A percentile compares a stretch with the other conserved stretches of the same genome.
Conservation (phyloP, 2,329 filamentous ascomycete genomes). For the Aspergillus calidoustus region DNA sequence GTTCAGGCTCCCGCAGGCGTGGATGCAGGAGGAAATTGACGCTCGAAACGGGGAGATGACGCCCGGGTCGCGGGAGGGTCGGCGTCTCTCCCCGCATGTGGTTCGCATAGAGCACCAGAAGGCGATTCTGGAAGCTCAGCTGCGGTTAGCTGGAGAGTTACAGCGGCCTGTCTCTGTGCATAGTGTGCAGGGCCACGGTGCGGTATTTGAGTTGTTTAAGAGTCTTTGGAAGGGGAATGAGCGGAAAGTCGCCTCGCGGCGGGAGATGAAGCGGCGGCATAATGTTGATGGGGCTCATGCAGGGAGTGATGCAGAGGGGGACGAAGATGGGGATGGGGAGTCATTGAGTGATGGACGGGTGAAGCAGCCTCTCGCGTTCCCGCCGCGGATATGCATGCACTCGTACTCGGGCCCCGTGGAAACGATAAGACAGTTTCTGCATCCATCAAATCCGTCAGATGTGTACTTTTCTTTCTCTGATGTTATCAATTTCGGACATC, state of each 20-base stretch:
- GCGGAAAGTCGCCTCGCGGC: conserved; percentile 53
- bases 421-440: conserved; percentile 76
- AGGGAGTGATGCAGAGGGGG: conserved; percentile 34
- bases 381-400: conserved; percentile 89
- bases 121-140: conserved; percentile 60
- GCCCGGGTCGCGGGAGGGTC: conserved; percentile 64
- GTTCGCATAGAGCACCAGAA: conserved; percentile 64
- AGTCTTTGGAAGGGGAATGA: conserved; percentile 64
- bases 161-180: conserved; percentile 63
- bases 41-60: conserved; percentile 51
- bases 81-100: conserved; percentile 60
- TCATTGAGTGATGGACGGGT: background rate
- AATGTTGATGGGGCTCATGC: conserved; percentile 39
- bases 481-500: conserved; percentile 74
- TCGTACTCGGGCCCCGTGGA: conserved; percentile 84
- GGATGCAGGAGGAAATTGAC: conserved; percentile 41
- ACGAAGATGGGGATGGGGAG: conserved; percentile 18
- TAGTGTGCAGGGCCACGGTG: conserved; percentile 66
- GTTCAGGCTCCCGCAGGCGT: conserved; percentile 63
- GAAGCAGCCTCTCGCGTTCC: conserved; percentile 64
- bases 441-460: conserved; percentile 71
- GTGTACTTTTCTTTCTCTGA: conserved; percentile 90
- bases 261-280: conserved; percentile 45
- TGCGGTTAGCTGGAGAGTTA: conserved; percentile 63
- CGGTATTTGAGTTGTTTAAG: conserved; percentile 60